Conservation (phyloP, 768 basidiomycete genomes). For the Kwoniella dendrophila region DNA sequence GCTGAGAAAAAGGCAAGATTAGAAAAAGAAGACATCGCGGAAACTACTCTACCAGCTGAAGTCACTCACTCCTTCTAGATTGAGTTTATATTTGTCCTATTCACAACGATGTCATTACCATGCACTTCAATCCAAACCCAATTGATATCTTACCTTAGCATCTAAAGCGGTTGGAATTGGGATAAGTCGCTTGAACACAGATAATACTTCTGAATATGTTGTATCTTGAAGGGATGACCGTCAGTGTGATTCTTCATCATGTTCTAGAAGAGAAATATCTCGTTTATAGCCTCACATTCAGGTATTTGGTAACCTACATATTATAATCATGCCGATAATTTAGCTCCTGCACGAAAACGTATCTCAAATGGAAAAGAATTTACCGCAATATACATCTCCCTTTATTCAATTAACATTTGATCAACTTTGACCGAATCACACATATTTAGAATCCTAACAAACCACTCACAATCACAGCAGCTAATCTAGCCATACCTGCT, state of each 20-base stretch:
- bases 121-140: conserved; percentile 16
- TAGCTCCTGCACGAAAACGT: background rate
- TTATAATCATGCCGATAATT: no score
- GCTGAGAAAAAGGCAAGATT: conserved; percentile 58
- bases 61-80: conserved; percentile 61
- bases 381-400: conserved; percentile 63
- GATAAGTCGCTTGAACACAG: conserved; percentile 81
- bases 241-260: background rate
- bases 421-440: background rate
- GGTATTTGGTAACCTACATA: conserved; percentile 38
- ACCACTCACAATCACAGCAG: conserved; percentile 69
- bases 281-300: conserved; percentile 36
- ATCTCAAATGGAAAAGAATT: background rate
- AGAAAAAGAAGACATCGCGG: no score
- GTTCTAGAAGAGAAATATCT: conserved; percentile 19
- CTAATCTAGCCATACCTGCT: conserved; percentile 83
- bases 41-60: background rate
- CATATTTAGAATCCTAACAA: background rate
- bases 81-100: conserved; percentile 68
- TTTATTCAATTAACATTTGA: conserved; percentile 1
- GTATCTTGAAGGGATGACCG: conserved; percentile 29
- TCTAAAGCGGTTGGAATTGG: conserved; percentile 76
- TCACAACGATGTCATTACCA: background rate
- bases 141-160: conserved; percentile 36
- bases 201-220: conserved; percentile 40